Conservation (phyloP, 192 early-diverging fungal genomes). For the Chytriomyces sp. region DNA sequence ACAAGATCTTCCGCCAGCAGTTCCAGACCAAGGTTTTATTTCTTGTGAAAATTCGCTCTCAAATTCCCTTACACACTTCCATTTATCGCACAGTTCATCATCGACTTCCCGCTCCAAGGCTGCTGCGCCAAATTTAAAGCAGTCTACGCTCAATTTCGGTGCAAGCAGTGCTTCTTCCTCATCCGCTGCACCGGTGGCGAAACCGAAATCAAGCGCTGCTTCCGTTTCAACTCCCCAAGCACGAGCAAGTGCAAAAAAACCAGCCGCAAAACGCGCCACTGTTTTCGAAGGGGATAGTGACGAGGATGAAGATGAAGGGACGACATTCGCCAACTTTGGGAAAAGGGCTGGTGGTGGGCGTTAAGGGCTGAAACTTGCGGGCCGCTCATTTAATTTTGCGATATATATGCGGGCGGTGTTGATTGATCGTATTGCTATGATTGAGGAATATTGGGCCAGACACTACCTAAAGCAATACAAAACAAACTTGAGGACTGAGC, state of each 20-base stretch:
- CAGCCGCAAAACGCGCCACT: neutral
- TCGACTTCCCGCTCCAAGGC: neutral
- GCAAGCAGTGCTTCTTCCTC: neutral
- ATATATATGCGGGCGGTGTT: too few species aligned
- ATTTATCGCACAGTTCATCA: neutral
- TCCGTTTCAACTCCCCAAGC: neutral
- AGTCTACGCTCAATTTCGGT: conserved; percentile 19
- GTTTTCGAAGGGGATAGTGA: conserved; percentile 10
- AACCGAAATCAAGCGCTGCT: neutral
- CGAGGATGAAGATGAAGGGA: conserved; percentile 17
- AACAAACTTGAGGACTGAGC: too few species aligned
- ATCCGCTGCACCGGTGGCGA: neutral
- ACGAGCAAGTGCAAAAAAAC: neutral
- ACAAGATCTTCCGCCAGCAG: neutral
- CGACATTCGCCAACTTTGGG: conserved; percentile 12
- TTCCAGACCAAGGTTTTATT: neutral
- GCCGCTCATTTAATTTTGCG: too few species aligned
- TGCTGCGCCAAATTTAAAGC: neutral
- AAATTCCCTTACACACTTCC: neutral
- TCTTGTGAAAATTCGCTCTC: neutral
- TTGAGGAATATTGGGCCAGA: too few species aligned
- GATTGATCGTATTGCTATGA: too few species aligned
- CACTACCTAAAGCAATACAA: too few species aligned
- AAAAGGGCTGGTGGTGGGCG: neutral
- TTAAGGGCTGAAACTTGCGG: too few species aligned